Conservation (phyloP, 2,329 filamentous ascomycete genomes). For the Botrytis squamosa region DNA sequence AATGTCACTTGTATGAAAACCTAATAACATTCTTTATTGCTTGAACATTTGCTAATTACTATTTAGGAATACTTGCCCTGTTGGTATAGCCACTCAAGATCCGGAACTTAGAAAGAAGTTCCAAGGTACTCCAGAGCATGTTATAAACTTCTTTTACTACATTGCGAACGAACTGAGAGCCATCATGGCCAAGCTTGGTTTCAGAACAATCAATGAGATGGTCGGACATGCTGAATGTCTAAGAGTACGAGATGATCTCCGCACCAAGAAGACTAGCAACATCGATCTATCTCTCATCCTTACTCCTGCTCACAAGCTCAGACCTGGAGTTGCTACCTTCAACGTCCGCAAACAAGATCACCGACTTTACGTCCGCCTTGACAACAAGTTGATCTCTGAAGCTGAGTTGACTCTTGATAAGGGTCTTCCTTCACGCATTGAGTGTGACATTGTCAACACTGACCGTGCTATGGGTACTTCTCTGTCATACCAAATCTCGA, state of each 20-base stretch:
- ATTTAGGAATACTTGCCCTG: conserved; percentile 67
- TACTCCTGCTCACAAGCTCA: conserved; percentile 92
- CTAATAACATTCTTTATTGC: no score
- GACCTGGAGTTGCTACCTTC: conserved; percentile 92
- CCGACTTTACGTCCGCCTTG: conserved; percentile 84
- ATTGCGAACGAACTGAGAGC: conserved; percentile 92
- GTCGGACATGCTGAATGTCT: conserved; percentile 87
- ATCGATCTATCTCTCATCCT: conserved; percentile 91
- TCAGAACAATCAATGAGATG: conserved; percentile 97
- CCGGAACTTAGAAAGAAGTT: conserved; percentile 95
- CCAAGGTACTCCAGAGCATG: conserved; percentile 86
- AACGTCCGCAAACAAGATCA: conserved; percentile 98
- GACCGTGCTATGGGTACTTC: conserved; percentile 92
- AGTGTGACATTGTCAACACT: conserved; percentile 95
- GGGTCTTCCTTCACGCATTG: conserved; percentile 86
- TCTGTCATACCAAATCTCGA: conserved; percentile 92
- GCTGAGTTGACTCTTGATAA: conserved; percentile 93
- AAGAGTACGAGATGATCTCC: conserved; percentile 82
- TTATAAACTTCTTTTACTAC: conserved; percentile 96
- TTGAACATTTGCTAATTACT: conserved; percentile 3
- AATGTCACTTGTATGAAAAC: conserved; percentile 52
- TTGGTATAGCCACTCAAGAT: conserved; percentile 81
- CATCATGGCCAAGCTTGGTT: conserved; percentile 94
- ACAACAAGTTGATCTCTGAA: conserved; percentile 96
- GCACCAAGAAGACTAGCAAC: conserved; percentile 85